Evolutionary conservation across 371 early-diverging fungal species (phyloP).

Genomic region (Actinomortierella ambigua): DNA sequence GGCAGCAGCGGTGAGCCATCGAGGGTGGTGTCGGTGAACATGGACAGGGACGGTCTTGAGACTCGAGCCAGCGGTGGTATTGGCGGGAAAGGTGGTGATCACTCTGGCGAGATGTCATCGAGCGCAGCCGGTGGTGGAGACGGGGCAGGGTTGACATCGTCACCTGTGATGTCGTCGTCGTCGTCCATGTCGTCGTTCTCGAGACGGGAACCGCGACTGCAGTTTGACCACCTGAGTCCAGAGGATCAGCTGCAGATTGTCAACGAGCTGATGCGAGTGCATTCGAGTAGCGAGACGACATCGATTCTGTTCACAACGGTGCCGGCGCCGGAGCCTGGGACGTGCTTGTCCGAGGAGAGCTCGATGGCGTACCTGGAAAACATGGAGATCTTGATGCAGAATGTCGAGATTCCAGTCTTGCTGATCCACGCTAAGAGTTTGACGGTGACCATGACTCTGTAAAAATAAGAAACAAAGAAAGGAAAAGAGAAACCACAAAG

Average conservation of each 20-base stretch:
- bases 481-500: no score
- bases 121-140: background rate
- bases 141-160: background rate
- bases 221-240: slow-evolving; percentile 57
- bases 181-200: background rate
- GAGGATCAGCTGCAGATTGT: slow-evolving; percentile 55
- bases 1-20: no score
- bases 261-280: slow-evolving; percentile 59
- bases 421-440: slow-evolving; percentile 62
- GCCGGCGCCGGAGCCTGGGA: slow-evolving; percentile 60
- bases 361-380: slow-evolving; percentile 51
- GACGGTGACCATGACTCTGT: slow-evolving; percentile 64
- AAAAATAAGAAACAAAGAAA: slow-evolving; percentile 5
- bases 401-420: slow-evolving; percentile 55
- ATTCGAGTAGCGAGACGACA: slow-evolving; percentile 48
- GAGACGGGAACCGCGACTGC: slow-evolving; percentile 13
- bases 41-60: no score
- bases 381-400: slow-evolving; percentile 52
- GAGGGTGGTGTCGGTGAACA: no score
- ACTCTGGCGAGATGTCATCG: background rate
- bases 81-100: no score
- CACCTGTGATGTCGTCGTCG: slow-evolving; percentile 1
- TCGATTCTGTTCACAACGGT: slow-evolving; percentile 60
- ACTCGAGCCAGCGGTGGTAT: no score
- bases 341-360: slow-evolving; percentile 42